Base-by-base conservation (phyloP, 78 protist species). In the Mastigamoeba balamuthi region DNA sequence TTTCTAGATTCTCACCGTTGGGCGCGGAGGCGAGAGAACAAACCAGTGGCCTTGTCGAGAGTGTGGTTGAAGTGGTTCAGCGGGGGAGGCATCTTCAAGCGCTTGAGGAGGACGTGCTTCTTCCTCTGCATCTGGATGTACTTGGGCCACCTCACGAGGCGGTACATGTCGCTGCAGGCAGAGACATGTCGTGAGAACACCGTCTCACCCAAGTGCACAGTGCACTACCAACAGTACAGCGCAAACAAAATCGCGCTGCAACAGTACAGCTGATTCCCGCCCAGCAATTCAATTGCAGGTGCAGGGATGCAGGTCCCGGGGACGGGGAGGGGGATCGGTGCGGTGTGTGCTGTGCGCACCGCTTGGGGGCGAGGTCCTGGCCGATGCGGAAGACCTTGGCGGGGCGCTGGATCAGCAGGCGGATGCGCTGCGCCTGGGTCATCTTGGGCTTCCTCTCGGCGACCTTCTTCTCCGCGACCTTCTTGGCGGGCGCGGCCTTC, bases 31-130 rank as follows among this genome's bases (percentile, higher is more conserved):
- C 66, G 29, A 44, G 40, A 7, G 44, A 40, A 41, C 29, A n/a
- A 9, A 9, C 1, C 25, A 83, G 80, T 69, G 91, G 37, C 41
- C 90, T 90, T 92, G 87, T 92, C 95, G 17, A 93, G 79, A n/a
- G 91, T 74, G 66, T 85, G 33, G 89, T 79, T 83, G 94, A 97
- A 97, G 82, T 94, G 98, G 91, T 92, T 92, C 85, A 97, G 48
- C 30, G 96, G 66, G 3, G 99, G 98, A 8, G 99, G 99, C 40
- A 95, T 93, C 91, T 88, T 89, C 33, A 97, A 88, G 52, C 99
- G 84, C 86, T 88, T 64, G 69, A 80, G 7, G 42, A 97, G 86
- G 63, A 97, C 85, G 37, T 83, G 33, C n/a, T 84, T n/a, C 88
- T 92, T 96, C 65, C 99, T 85, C 86, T 96, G 99, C 65, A 96